These are phyloP conservation scores for Lasiodiplodia sp. DNA, from an alignment of 2,329 filamentous ascomycete genomes.

Conservation along the genomic window DNA sequence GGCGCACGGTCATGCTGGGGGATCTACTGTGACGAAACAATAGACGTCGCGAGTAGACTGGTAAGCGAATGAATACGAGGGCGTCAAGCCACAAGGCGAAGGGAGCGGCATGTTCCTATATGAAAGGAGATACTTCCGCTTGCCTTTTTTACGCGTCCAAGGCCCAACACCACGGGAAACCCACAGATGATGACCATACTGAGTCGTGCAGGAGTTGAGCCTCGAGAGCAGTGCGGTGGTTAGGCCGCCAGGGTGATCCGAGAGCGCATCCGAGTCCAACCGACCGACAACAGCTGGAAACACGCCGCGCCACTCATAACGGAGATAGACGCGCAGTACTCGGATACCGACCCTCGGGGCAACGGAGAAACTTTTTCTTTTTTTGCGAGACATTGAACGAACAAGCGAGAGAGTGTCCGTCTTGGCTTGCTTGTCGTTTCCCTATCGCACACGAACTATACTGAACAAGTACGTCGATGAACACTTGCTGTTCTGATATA, in stretches of 20 bases:
- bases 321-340: neutral
- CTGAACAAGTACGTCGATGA: neutral
- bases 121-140: conserved; percentile 5
- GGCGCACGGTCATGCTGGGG: neutral
- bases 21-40: conserved; percentile 21
- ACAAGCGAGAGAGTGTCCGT: neutral
- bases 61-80: conserved; percentile 23
- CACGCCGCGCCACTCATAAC: neutral
- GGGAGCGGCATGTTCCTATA: neutral
- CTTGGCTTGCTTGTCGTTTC: neutral
- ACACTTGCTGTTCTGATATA: neutral
- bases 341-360: neutral
- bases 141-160: conserved; percentile 1
- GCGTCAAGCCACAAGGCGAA: conserved; percentile 11
- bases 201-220: conserved; percentile 15
- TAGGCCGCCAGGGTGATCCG: conserved; percentile 16
- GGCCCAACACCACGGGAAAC: conserved; percentile 13
- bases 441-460: neutral
- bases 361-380: neutral
- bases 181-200: neutral
- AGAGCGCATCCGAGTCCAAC: neutral
- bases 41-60: conserved; percentile 11
- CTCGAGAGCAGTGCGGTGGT: neutral
- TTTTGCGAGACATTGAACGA: neutral
- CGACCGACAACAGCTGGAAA: neutral